Percentiles rank a stretch among this genome's conserved stretches.
phyloP scores from a whole-genome alignment of 305 asterid genomes.

The Fraxinus paxiana region DNA sequence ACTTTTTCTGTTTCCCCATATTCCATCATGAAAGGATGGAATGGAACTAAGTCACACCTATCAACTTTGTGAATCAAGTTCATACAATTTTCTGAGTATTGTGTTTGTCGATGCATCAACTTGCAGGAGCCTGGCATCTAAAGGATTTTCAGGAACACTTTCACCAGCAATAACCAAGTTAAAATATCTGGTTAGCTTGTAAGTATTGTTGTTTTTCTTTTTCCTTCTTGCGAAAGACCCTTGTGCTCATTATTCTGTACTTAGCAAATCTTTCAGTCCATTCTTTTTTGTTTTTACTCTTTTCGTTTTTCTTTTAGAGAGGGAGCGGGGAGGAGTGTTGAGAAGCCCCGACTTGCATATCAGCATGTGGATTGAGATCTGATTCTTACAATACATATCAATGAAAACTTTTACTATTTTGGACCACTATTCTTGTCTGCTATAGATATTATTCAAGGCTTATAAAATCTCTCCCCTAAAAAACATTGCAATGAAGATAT shows the following conservation, averaged over 20 bases:
- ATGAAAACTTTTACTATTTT: neutral
- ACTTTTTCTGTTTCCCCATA: neutral
- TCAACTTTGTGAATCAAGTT: neutral
- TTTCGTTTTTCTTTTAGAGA: neutral
- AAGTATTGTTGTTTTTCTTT: constrained; percentile 23
- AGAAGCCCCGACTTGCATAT: neutral
- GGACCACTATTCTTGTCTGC: neutral
- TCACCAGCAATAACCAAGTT: constrained; percentile 63
- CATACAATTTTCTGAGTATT: neutral
- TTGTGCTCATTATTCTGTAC: neutral
- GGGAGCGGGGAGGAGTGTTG: neutral
- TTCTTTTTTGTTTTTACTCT: neutral
- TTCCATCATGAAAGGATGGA: neutral
- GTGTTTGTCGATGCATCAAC: constrained; percentile 1
- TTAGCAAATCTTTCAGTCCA: neutral
- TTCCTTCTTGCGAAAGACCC: neutral
- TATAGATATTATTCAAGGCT: neutral
- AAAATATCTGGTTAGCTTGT: constrained; percentile 62
- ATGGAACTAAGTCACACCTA: neutral
- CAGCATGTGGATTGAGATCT: neutral
- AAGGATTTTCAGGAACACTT: constrained; percentile 74
- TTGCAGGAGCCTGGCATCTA: constrained; percentile 69
- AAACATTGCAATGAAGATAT: neutral
- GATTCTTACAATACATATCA: neutral
- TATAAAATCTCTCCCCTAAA: neutral